Conservation (phyloP, 2,329 filamentous ascomycete species). For the Paraphoma chrysanthemicola region DNA sequence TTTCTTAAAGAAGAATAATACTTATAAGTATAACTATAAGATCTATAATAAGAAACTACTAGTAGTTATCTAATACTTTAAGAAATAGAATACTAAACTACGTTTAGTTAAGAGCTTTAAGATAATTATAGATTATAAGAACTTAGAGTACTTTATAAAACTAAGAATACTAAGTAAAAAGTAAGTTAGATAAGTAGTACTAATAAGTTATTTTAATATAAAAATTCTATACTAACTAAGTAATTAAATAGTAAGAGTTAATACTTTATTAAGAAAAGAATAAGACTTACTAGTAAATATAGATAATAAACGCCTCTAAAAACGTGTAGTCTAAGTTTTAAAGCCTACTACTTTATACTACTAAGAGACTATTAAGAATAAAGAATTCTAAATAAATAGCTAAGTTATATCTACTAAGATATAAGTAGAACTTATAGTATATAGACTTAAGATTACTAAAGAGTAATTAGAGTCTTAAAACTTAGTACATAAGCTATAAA, state of each 20-base stretch:
- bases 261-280: too few species aligned
- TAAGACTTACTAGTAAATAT: too few species aligned
- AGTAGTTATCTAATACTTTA: not conserved
- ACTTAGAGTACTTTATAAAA: not conserved
- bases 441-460: not conserved
- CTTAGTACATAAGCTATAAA: not conserved
- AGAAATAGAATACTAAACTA: not conserved
- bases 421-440: too few species aligned
- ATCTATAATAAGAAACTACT: slow-evolving; percentile 3
- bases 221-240: too few species aligned
- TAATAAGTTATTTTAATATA: too few species aligned
- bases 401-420: not conserved
- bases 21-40: not conserved
- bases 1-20: not conserved
- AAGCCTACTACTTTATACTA: too few species aligned
- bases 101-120: not conserved
- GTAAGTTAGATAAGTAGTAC: not conserved
- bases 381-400: too few species aligned
- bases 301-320: too few species aligned
- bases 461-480: too few species aligned
- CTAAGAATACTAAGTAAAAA: not conserved
- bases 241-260: too few species aligned
- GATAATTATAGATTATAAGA: slow-evolving; percentile 3
- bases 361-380: too few species aligned
- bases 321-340: too few species aligned